Conservation (phyloP, 176 grass and related monocot genomes). For the Microstegium vimineum region DNA sequence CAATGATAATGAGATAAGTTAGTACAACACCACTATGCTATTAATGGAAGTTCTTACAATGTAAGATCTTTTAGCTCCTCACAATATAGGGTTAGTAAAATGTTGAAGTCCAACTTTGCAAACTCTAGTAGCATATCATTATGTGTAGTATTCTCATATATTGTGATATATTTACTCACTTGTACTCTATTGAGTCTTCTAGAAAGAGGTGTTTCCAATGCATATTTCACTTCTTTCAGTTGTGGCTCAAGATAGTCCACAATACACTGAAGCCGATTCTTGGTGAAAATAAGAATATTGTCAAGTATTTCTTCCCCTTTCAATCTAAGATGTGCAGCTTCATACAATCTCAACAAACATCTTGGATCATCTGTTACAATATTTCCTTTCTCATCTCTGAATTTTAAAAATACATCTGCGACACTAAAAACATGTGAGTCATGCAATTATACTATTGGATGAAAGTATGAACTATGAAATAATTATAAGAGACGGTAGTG, state of each 20-base stretch:
- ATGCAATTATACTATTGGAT: not conserved
- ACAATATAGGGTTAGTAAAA: constrained; percentile 16
- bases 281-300: not conserved
- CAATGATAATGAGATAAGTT: not conserved
- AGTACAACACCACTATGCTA: not conserved
- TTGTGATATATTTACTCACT: not conserved
- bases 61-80: constrained; percentile 31
- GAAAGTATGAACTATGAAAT: not conserved
- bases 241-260: not conserved
- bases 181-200: not conserved
- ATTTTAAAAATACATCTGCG: constrained; percentile 43
- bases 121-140: constrained; percentile 19
- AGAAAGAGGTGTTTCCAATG: not conserved
- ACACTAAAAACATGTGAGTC: not conserved
- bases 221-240: not conserved
- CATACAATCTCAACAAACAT: constrained; percentile 31
- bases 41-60: not conserved
- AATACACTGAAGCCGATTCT: not conserved
- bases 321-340: constrained; percentile 22
- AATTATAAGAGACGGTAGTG: not conserved
- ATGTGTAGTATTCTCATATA: not conserved
- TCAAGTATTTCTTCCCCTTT: constrained; percentile 34
- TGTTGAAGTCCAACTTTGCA: constrained; percentile 26
- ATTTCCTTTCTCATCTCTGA: constrained; percentile 21
- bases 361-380: constrained; percentile 23